Evolutionary conservation across 805 yeast species (phyloP), one percentile per base, ranked within the genome.

Genomic region (Torulaspora maleeae): DNA sequence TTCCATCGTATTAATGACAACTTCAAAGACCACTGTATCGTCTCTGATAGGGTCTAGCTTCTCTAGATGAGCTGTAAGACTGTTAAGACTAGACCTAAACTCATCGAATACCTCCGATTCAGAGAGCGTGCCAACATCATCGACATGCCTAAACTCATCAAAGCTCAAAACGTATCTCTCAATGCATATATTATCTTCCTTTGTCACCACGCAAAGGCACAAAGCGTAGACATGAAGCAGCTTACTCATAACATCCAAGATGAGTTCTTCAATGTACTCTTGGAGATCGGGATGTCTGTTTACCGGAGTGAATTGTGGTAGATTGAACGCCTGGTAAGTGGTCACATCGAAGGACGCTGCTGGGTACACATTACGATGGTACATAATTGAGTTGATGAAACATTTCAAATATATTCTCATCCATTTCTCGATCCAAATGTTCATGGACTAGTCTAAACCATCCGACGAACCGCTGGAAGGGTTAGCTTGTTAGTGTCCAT

Each of bases 221-320:
- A 64, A 13, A 12, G 56, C 49, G 39, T 57, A 53, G 1, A 60
- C 38, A 36, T 61, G 58, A 2, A 44, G 28, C 8, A 64, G 27
- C 43, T 62, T 64, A 8, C 41, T 32, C 6, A 64, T 12, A 5
- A 63, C 13, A 43, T 66, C 65, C 2, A 42, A 38, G 1, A 66
- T 54, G 12, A 71, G 53, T 13, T 61, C 63, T 33, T 64, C 68
- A 5, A 74, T 53, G 47, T 74, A 74, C 4, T 54, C 44, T 17
- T 61, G 62, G n/a, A 75, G 68, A 1, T 54, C 67, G 0, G 79
- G 79, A 51, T 77, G 78, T 48, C 81, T 61, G 40, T 67, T 70
- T 29, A 69, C 64, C 10, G 76, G 74, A 0, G 73, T 63, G 32
- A 60, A 62, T 19, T 60, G 61, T 0, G 70, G 69, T 12, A 77